Evolutionary conservation across 495 filamentous ascomycete genomes (phyloP), one percentile per base, ranked within the genome.

Genomic region (Aspergillus sparsus): DNA sequence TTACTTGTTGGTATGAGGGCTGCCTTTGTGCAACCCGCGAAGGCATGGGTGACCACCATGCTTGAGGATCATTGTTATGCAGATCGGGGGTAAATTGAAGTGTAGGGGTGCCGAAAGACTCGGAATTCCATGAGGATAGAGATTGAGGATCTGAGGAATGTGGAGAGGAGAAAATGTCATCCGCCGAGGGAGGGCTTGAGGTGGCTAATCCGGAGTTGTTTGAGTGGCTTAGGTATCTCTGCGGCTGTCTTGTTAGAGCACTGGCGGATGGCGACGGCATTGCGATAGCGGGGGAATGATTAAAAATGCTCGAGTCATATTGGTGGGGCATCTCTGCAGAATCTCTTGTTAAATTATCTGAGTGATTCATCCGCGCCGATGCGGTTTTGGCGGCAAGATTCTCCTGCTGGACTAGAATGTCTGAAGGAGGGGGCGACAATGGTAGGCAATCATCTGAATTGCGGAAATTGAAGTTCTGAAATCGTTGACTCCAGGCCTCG

Each of bases 21-120:
- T 71, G 76, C 21, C 69, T 71, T 50, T 75, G 75, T 27, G 72
- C 60, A 50, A 77, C 70, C 11, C 69, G 68, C 27, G 71, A 64
- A 36, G 72, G 66, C 68, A 79, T 71, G 34, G 74, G 69, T 1
- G 77, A 74, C 78, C 78, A 81, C 78, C 78, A 80, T 18, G 67
- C 50, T 46, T 75, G 71, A 12, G 65, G 49, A 55, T 80, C 76
- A 39, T 76, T 73, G 56, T 66, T 58, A 18, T 74, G 68, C 18
- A 81, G 62, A 47, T 77, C 75, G 37, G 74, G 74, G 7, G 75
- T 77, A 61, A 77, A 77, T 27, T 75, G 68, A 42, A 79, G 58
- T 55, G 65, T 66, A 11, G 73, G 66, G 47, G 77, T 62, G 11
- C 65, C 64, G 42, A 79, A 66, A 47, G 74, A 66, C 57, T 80